Conservation (phyloP, 805 yeast genomes). For the Cyberlindnera lachancei region DNA sequence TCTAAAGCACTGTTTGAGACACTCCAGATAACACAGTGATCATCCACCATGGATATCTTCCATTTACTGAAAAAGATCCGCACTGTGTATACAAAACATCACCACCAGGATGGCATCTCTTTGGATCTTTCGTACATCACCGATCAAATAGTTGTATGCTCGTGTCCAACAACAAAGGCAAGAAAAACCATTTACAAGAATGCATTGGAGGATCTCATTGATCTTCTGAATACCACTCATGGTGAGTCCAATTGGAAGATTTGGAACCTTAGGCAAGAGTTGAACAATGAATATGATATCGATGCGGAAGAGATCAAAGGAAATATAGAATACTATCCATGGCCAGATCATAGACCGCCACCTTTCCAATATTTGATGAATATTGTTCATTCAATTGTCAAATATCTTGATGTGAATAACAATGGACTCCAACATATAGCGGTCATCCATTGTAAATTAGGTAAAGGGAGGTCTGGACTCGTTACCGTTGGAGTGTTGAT, state of each 20-base stretch:
- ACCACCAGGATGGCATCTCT: slow-evolving; percentile 9
- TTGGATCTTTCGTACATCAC: slow-evolving; percentile 66
- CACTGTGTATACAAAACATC: slow-evolving; percentile 1
- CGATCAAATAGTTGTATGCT: slow-evolving; percentile 58
- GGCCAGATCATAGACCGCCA: slow-evolving; percentile 76
- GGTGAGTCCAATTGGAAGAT: slow-evolving; percentile 52
- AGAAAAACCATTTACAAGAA: slow-evolving; percentile 44
- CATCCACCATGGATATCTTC: too few relatives aligned
- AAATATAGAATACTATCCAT: slow-evolving; percentile 33
- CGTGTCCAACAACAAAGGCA: slow-evolving; percentile 56
- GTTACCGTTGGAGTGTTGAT: slow-evolving; percentile 65
- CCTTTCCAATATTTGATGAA: slow-evolving; percentile 44
- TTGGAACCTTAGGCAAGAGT: slow-evolving; percentile 65
- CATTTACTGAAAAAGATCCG: slow-evolving; percentile 1
- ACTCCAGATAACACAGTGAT: too few relatives aligned
- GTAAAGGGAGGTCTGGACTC: slow-evolving; percentile 88
- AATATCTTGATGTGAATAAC: slow-evolving; percentile 32
- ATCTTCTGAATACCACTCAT: slow-evolving; percentile 39
- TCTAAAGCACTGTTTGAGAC: too few relatives aligned
- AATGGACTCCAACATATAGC: too few relatives aligned
- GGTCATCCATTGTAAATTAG: slow-evolving; percentile 80
- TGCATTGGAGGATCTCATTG: slow-evolving; percentile 41
- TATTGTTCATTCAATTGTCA: slow-evolving; percentile 37
- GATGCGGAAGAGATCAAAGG: slow-evolving; percentile 1
- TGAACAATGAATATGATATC: slow-evolving; percentile 31